These are phyloP conservation scores for Diaporthe amygdali DNA, from an alignment of 2,329 filamentous ascomycete species.

Conservation along the genomic window DNA sequence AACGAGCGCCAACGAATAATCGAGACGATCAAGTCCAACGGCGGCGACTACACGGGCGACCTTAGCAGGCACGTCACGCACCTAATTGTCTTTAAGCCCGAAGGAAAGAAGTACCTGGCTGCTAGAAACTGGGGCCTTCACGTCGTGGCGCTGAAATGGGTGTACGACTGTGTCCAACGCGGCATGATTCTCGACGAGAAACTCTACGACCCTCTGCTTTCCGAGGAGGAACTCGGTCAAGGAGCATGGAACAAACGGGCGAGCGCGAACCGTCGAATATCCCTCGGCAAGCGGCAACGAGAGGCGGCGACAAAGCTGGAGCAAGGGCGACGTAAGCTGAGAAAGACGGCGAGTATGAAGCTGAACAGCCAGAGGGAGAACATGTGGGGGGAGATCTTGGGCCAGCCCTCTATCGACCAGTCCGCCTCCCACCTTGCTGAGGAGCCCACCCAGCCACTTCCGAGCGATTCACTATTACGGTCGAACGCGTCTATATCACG, in stretches of 20 bases:
- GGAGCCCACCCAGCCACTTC: constrained; percentile 22
- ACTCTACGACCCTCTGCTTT: constrained; percentile 79
- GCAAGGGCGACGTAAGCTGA: constrained; percentile 77
- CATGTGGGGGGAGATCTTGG: constrained; percentile 91
- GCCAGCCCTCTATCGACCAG: constrained; percentile 43
- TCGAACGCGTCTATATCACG: not conserved
- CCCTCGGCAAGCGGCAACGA: constrained; percentile 64
- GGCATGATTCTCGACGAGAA: constrained; percentile 90
- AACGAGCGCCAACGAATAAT: constrained; percentile 74
- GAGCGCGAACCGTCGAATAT: constrained; percentile 46
- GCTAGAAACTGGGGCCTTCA: constrained; percentile 83
- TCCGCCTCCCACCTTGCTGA: constrained; percentile 25
- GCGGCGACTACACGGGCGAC: constrained; percentile 86
- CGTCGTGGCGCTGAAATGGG: constrained; percentile 84
- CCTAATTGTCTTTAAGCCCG: constrained; percentile 77
- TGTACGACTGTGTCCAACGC: constrained; percentile 79
- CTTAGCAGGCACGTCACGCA: constrained; percentile 87
- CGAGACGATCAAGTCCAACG: constrained; percentile 69
- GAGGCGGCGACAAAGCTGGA: constrained; percentile 52
- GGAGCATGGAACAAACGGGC: constrained; percentile 72
- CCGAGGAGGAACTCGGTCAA: constrained; percentile 72
- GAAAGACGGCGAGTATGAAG: constrained; percentile 86
- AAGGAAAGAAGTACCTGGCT: constrained; percentile 88
- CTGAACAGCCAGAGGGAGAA: constrained; percentile 79
- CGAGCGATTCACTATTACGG: constrained; percentile 14